Conservation (phyloP, 805 yeast genomes). For the Candida alai region DNA sequence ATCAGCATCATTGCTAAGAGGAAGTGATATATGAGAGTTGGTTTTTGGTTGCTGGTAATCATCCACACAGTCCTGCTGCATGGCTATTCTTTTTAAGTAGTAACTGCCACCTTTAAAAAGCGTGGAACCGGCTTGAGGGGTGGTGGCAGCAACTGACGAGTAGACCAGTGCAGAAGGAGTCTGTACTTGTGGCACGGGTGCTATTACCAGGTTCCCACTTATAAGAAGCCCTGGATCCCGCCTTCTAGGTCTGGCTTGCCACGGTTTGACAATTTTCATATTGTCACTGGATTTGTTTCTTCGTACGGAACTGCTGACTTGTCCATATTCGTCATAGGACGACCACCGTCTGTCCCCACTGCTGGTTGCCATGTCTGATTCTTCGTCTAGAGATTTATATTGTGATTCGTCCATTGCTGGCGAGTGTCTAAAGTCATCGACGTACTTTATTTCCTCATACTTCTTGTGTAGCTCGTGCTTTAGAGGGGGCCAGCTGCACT, state of each 20-base stretch:
- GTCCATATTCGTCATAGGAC: no score
- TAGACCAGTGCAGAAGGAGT: no score
- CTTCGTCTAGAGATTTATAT: slow-evolving; percentile 3
- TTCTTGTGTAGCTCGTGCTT: slow-evolving; percentile 20
- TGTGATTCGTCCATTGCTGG: background rate
- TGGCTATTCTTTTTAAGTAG: slow-evolving; percentile 29
- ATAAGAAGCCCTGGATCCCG: no score
- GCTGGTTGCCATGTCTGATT: background rate
- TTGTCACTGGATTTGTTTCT: background rate
- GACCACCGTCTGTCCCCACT: no score
- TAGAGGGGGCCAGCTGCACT: slow-evolving; percentile 26
- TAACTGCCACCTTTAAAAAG: slow-evolving; percentile 12
- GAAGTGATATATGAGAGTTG: no score
- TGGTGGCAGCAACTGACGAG: no score
- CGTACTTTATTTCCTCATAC: slow-evolving; percentile 20
- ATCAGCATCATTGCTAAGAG: no score
- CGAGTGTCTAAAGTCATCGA: slow-evolving; percentile 9
- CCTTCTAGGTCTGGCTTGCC: background rate
- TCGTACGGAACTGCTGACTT: background rate
- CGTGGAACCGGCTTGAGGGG: no score
- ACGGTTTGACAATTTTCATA: slow-evolving; percentile 2
- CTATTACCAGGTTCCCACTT: slow-evolving; percentile 3
- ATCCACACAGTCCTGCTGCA: slow-evolving; percentile 37
- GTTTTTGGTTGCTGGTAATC: no score
- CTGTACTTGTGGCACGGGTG: no score